Conservation (phyloP, 2,329 filamentous ascomycete species). For the Ophiostoma ips region DNA sequence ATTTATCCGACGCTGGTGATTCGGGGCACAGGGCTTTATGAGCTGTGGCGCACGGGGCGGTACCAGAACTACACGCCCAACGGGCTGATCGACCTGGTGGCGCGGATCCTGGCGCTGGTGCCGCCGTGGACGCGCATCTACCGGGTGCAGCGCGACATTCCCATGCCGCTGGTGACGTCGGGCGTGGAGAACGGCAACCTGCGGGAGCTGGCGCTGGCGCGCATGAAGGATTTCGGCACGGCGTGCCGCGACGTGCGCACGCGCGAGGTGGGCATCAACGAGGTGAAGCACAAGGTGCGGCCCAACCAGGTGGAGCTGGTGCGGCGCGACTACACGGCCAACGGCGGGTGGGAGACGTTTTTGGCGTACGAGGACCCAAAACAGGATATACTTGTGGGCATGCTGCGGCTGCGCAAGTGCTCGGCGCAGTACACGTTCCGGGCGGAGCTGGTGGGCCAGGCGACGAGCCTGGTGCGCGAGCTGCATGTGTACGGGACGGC, state of each 20-base stretch:
- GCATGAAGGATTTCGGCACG: conserved; percentile 98
- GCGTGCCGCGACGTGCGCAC: conserved; percentile 93
- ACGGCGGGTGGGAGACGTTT: conserved; percentile 97
- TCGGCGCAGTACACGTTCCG: conserved; percentile 85
- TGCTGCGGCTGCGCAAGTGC: conserved; percentile 82
- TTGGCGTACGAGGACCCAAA: conserved; percentile 96
- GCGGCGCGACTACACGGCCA: conserved; percentile 83
- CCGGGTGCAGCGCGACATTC: conserved; percentile 94
- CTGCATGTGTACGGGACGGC: conserved; percentile 94
- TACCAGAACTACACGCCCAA: conserved; percentile 99
- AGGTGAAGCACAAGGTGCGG: conserved; percentile 97
- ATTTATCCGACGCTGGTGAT: conserved; percentile 98
- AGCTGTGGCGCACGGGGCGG: conserved; percentile 89
- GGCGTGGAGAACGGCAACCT: conserved; percentile 97
- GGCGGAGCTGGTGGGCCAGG: conserved; percentile 70
- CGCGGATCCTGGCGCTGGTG: conserved; percentile 85
- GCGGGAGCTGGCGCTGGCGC: conserved; percentile 79
- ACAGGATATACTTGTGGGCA: conserved; percentile 89
- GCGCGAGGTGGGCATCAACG: conserved; percentile 93
- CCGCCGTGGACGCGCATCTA: conserved; percentile 98
- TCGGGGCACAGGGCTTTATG: conserved; percentile 88
- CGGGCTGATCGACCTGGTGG: conserved; percentile 86
- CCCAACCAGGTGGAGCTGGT: conserved; percentile 94
- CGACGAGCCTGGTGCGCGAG: conserved; percentile 83
- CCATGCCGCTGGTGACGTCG: conserved; percentile 98